Base-by-base conservation (phyloP, 768 basidiomycete species). In the Dacryopinax primogenitus region DNA sequence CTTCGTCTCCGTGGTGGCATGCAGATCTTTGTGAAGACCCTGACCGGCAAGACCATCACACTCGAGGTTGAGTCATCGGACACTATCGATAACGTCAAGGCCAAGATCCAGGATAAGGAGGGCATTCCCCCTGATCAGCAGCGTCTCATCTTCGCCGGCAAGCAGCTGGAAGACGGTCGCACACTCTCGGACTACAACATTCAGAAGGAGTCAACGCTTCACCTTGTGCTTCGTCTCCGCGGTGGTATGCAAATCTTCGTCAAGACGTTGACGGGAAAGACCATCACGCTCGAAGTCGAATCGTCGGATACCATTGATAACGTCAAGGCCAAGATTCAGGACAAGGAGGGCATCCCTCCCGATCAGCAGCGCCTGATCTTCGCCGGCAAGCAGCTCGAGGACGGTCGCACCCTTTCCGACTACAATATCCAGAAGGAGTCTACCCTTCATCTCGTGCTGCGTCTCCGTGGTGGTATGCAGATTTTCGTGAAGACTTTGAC, bases 111-210 rank as follows among this genome's bases (percentile, higher is more conserved):
- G 73, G 87, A 90, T 73, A 90, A 89, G 79, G 87, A 90, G 75
- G 87, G 81, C 15, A 89, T 89, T 66, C 87, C 87, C 23, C 92
- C 91, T 28, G 90, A 92, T 77, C 92, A 92, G 71, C 91, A 94
- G 73, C 91, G 93, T 68, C 78, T 95, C n/a, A 95, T 95, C 79
- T 95, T 94, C 68, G 92, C 92, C 51, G 92, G 92, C 67, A 94
- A 95, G 78, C 92, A 94, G 74, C 83, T 96, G 30, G 92, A 95
- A 75, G 93, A 96, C 72, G 93, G 93, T 2, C 86, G 92, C 62
- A 95, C 89, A 2, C 80, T 92, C 0, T 88, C 87, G 7, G 89
- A 90, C 69, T 91, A 92, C 74, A 91, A 92, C 74, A 93, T 95
- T 70, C 92, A 95, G 83, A 94, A 94, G 79, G 92, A 95, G 78